Evolutionary conservation across 805 yeast genomes (phyloP).

Genomic region (Millerozyma acaciae): DNA sequence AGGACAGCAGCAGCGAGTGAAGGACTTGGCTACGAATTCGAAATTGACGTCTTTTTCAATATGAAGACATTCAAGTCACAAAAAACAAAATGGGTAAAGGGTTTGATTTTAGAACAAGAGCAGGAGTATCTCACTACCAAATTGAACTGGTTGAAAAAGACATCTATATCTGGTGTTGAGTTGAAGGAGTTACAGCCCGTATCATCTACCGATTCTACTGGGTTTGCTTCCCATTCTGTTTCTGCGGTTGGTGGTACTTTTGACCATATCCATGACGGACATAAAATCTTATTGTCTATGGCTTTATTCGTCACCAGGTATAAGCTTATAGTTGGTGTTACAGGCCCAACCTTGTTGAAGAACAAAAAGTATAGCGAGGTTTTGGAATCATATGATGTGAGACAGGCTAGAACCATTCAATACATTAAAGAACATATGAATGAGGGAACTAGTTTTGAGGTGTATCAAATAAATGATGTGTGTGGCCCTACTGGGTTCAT

Average conservation of each 20-base stretch:
- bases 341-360: slow-evolving; percentile 66
- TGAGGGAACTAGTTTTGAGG: slow-evolving; percentile 48
- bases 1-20: slow-evolving; percentile 16
- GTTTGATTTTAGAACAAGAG: no score
- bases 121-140: no score
- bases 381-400: slow-evolving; percentile 52
- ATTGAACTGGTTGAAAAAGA: no score
- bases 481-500: slow-evolving; percentile 91
- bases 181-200: no score
- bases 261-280: slow-evolving; percentile 96
- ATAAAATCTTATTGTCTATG: slow-evolving; percentile 74
- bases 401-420: slow-evolving; percentile 44
- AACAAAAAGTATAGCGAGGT: slow-evolving; percentile 72
- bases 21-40: slow-evolving; percentile 23
- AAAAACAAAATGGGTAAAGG: no score
- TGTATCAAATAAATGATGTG: slow-evolving; percentile 70
- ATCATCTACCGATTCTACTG: no score
- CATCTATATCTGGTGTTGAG: no score
- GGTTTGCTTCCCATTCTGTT: slow-evolving; percentile 19
- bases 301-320: slow-evolving; percentile 57
- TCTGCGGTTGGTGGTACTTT: slow-evolving; percentile 92
- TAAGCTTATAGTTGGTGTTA: slow-evolving; percentile 73
- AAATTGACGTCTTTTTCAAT: slow-evolving; percentile 29
- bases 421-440: slow-evolving; percentile 45
- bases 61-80: not conserved